Conservation (phyloP, 441 rosid genomes). For the Pelargonium fulgidum region DNA sequence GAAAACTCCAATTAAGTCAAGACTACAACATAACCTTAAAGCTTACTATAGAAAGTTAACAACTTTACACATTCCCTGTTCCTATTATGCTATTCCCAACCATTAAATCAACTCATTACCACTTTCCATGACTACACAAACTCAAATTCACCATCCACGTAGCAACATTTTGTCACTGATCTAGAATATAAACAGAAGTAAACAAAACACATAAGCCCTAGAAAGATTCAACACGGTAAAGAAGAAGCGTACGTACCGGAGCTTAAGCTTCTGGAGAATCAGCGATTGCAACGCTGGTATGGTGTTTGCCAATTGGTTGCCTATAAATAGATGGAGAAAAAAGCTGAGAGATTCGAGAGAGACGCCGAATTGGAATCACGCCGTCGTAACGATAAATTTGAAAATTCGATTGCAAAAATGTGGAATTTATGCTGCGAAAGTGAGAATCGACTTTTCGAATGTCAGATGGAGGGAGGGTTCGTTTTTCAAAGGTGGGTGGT, state of each 20-base stretch:
- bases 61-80: background rate
- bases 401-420: background rate
- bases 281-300: conserved; percentile 25
- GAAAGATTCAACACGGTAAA: conserved; percentile 3
- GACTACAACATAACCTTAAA: background rate
- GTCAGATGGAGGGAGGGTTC: background rate
- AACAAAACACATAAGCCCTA: background rate
- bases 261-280: background rate
- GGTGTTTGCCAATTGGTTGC: conserved; percentile 1
- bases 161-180: background rate
- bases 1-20: no score
- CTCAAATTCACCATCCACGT: background rate
- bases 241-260: background rate
- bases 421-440: no score
- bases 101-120: background rate
- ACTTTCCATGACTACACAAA: background rate
- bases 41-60: background rate
- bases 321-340: conserved; percentile 22
- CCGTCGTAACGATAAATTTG: conserved; percentile 13
- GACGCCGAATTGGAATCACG: conserved; percentile 25
- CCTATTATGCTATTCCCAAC: background rate
- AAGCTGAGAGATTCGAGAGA: conserved; percentile 1
- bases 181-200: background rate
- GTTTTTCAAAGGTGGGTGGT: background rate
- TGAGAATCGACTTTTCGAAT: background rate